A percentile compares a stretch with the other conserved stretches of the same genome.
Evolutionary conservation across 2,329 filamentous ascomycete genomes (phyloP).

Genomic region (Nothophaeocryptopus gaeumannii): DNA sequence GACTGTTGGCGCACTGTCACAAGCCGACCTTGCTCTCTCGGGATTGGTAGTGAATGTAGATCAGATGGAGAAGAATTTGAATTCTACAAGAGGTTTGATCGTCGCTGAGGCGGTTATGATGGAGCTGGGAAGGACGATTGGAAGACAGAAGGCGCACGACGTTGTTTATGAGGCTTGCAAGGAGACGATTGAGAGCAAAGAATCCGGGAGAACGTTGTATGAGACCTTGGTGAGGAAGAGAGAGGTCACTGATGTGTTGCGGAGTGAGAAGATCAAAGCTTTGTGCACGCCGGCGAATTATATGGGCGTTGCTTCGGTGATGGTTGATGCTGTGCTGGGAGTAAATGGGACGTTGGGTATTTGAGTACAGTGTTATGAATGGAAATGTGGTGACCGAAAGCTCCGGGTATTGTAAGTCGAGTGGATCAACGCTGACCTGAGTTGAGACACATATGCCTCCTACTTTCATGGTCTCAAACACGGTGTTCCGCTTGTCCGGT

Average conservation of each 20-base stretch:
- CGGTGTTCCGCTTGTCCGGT: too few species aligned
- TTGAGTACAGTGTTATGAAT: too few species aligned
- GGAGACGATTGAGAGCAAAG: slow-evolving; percentile 23
- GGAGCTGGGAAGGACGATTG: slow-evolving; percentile 35
- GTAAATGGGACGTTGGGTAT: slow-evolving; percentile 2
- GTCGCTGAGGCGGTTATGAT: slow-evolving; percentile 43
- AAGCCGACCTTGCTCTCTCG: slow-evolving; percentile 27
- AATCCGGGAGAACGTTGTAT: slow-evolving; percentile 10
- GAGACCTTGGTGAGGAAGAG: slow-evolving; percentile 19
- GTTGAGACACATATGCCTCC: too few species aligned
- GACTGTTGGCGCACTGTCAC: slow-evolving; percentile 26
- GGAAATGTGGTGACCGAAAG: not conserved
- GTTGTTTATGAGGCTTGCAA: slow-evolving; percentile 38
- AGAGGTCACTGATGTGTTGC: slow-evolving; percentile 18
- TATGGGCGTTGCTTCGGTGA: slow-evolving; percentile 22
- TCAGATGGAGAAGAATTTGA: slow-evolving; percentile 30
- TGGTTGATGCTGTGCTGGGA: slow-evolving; percentile 22
- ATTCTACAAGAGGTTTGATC: slow-evolving; percentile 35
- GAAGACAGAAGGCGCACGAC: slow-evolving; percentile 36
- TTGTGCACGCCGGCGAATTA: slow-evolving; percentile 31
- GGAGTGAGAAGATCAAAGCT: slow-evolving; percentile 16
- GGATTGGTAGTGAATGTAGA: slow-evolving; percentile 30
- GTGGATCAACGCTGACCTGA: too few species aligned
- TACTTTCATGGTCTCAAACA: too few species aligned
- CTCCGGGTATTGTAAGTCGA: too few species aligned